Evolutionary conservation across 208 protist species (phyloP).

Genomic region (Leishmania amazonensis): DNA sequence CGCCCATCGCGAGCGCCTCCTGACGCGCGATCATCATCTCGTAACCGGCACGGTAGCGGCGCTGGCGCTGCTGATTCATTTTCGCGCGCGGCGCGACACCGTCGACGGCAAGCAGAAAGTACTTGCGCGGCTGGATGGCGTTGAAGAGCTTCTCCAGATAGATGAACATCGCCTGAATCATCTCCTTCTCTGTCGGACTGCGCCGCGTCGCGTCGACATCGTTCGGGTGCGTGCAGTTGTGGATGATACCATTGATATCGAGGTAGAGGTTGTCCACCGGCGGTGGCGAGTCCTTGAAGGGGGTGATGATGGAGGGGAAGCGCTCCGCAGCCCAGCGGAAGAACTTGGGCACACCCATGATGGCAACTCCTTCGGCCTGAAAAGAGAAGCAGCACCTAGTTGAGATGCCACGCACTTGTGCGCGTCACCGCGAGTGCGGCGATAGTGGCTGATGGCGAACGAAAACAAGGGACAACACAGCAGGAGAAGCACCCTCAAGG

Average conservation of each 20-base stretch:
- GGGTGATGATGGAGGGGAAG: conserved; percentile 94
- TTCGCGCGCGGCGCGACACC: conserved; percentile 99
- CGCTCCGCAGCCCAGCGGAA: conserved; percentile 97
- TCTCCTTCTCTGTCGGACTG: conserved; percentile 94
- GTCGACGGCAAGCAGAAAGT: conserved; percentile 98
- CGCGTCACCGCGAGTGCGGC: not conserved
- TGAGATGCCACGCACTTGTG: not conserved
- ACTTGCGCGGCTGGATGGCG: conserved; percentile 94
- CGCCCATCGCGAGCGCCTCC: conserved; percentile 62
- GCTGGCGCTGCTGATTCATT: conserved; percentile 99
- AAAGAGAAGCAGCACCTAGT: not conserved
- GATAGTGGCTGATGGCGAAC: not conserved
- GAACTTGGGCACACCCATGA: conserved; percentile 96
- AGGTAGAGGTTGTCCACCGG: conserved; percentile 99
- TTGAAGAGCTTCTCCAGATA: conserved; percentile 98
- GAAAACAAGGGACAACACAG: not conserved
- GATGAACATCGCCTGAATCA: conserved; percentile 95
- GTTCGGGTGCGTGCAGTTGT: conserved; percentile 98
- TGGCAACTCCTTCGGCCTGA: not conserved
- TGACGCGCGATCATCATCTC: conserved; percentile 88
- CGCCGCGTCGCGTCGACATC: conserved; percentile 82
- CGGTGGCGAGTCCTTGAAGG: conserved; percentile 88
- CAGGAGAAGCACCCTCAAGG: not conserved
- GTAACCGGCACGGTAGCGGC: conserved; percentile 93
- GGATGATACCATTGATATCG: conserved; percentile 99